Evolutionary conservation across 1,284 basidiomycete species (phyloP).

Genomic region (Meira miltonrushii): DNA sequence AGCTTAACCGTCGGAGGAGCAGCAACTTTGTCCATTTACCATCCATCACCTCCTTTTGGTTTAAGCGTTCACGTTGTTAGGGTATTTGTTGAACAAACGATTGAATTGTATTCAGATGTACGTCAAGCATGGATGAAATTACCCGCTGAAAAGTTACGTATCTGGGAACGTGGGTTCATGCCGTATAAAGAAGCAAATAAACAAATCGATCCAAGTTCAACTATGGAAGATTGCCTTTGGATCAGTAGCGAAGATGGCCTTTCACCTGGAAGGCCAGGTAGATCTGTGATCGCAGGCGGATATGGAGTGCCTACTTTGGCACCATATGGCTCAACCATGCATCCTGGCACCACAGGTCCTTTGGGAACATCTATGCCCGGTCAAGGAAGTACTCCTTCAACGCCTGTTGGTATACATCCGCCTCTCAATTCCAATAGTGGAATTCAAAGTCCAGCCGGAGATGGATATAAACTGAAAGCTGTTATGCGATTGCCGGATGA

Average conservation of each 20-base stretch:
- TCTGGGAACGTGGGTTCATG: conserved; percentile 49
- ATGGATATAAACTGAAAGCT: conserved; percentile 44
- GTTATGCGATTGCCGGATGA: conserved; percentile 48
- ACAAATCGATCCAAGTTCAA: conserved; percentile 24
- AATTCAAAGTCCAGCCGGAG: not conserved
- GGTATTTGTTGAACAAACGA: conserved; percentile 48
- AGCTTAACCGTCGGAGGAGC: conserved; percentile 49
- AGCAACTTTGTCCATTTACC: conserved; percentile 33
- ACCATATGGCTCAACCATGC: conserved; percentile 2
- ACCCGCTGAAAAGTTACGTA: conserved; percentile 43
- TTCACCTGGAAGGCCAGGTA: conserved; percentile 28
- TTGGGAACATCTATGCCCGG: no score
- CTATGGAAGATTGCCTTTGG: conserved; percentile 36
- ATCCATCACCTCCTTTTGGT: conserved; percentile 44
- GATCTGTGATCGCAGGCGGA: conserved; percentile 2
- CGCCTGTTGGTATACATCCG: no score
- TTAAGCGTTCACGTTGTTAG: conserved; percentile 45
- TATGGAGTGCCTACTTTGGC: not conserved
- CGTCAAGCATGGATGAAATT: conserved; percentile 41
- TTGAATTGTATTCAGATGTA: conserved; percentile 43
- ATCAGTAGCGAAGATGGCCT: conserved; percentile 25
- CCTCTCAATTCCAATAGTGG: not conserved
- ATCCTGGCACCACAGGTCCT: not conserved
- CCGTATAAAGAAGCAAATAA: conserved; percentile 36
- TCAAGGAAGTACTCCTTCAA: no score